Evolutionary conservation across 1,284 basidiomycete species (phyloP), one percentile per base, ranked within the genome.

Genomic region (Tremellales sp.): DNA sequence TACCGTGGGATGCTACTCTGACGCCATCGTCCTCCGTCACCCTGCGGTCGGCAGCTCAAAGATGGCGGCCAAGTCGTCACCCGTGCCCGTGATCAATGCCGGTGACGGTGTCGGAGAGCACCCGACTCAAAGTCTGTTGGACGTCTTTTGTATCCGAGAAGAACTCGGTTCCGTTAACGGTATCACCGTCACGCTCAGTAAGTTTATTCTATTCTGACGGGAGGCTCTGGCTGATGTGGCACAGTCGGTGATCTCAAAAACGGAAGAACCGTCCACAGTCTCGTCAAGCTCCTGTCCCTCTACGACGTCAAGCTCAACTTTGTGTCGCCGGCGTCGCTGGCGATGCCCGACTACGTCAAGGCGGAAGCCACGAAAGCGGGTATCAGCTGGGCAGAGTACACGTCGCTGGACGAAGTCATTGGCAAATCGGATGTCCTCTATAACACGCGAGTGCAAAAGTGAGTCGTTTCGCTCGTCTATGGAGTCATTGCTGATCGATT

Each of bases 151-250:
- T 35, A 98, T 99, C 61, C 91, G 95, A 54, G 93, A 90, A 40
- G 95, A 99, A 75, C 81, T 98, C 36, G 95, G 95, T 54, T 97
- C 94, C 0, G 91, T 98, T 56, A 97, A 97, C 66, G 95, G 94
- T 40, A 84, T 89, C 48, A 94, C 89, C 12, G 86, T 98, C 67
- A 98, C 95, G 9, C 73, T 93, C 27, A 74, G 76, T 73, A 55
- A 64, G 70, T 68, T 9, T 18, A 28, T 34, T 31, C 7, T 33
- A n/a, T 4, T 40, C 19, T 36, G 6, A 16, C 13, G 16, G 44
- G 18, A 6, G 8, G 18, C 1, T 24, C 19, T 40, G n/a, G 16
- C 33, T 13, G 5, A 40, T 40, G 35, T 47, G 40, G 14, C 27
- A 12, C 60, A 74, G 81, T 99, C 8, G 95, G 95, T 50, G 95